Percentiles rank a stretch among this genome's conserved stretches.
Evolutionary conservation across 2,329 filamentous ascomycete genomes (phyloP).

Genomic region (Xylaria arbuscula): DNA sequence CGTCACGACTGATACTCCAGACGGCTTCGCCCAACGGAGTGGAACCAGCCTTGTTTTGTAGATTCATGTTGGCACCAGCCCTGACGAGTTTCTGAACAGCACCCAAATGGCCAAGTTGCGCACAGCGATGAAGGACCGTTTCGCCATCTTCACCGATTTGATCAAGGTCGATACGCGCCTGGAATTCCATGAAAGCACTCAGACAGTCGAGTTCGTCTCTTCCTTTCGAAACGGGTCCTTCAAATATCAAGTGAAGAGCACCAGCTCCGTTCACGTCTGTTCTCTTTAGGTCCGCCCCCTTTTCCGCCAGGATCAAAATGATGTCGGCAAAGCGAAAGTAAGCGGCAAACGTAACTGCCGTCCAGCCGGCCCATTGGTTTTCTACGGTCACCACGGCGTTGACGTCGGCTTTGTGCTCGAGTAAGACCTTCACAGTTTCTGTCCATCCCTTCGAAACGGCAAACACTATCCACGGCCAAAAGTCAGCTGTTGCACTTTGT

Average conservation of each 20-base stretch:
- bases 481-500: not conserved
- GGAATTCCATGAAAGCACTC: constrained; percentile 15
- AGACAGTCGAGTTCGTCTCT: constrained; percentile 6
- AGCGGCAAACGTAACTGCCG: constrained; percentile 16
- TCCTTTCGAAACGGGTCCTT: not conserved
- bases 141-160: constrained; percentile 5
- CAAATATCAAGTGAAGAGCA: constrained; percentile 11
- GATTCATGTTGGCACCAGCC: constrained; percentile 8
- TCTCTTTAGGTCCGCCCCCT: constrained; percentile 17
- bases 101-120: not conserved
- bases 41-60: not conserved
- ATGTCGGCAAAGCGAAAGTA: constrained; percentile 8
- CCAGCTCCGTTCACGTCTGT: not conserved
- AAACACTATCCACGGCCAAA: not conserved
- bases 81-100: constrained; percentile 19
- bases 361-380: constrained; percentile 10
- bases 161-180: constrained; percentile 13
- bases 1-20: not conserved
- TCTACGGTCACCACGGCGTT: not conserved
- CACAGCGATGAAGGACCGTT: constrained; percentile 5
- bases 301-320: constrained; percentile 16
- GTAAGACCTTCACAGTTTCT: constrained; percentile 6
- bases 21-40: constrained; percentile 1
- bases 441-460: constrained; percentile 20
- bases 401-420: constrained; percentile 22